These are phyloP conservation scores for Phylloporus sp. DNA, from an alignment of 768 basidiomycete species.

Conservation along the genomic window DNA sequence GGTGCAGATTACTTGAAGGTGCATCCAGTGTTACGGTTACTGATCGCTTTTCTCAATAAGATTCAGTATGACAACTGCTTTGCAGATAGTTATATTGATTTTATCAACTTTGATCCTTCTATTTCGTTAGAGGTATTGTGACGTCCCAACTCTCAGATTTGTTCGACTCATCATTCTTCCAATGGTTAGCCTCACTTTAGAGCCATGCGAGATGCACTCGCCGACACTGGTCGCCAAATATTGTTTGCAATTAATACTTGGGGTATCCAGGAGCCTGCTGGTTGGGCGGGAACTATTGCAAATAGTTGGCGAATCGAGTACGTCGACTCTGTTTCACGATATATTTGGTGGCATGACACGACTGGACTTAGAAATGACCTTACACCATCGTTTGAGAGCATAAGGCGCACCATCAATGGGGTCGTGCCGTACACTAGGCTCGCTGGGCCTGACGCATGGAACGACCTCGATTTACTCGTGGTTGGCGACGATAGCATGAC, in stretches of 20 bases:
- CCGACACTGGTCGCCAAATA: conserved; percentile 17
- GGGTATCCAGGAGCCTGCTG: conserved; percentile 49
- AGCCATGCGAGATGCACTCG: conserved; percentile 10
- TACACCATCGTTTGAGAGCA: conserved; percentile 8
- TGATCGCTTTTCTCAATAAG: background rate
- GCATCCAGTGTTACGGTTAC: background rate
- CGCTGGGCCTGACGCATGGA: conserved; percentile 42
- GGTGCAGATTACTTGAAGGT: conserved; percentile 14
- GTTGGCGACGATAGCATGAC: conserved; percentile 46
- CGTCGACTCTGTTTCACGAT: conserved; percentile 1
- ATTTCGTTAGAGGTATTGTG: conserved; percentile 1
- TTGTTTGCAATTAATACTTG: conserved; percentile 48
- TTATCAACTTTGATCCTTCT: background rate
- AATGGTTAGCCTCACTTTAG: background rate
- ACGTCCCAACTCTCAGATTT: background rate
- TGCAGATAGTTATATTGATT: no score
- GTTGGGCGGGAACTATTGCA: conserved; percentile 40
- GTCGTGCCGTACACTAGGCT: conserved; percentile 45
- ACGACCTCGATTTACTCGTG: conserved; percentile 51
- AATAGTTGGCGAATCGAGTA: conserved; percentile 51
- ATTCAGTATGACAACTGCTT: conserved; percentile 14
- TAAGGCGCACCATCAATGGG: conserved; percentile 13
- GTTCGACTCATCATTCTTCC: background rate
- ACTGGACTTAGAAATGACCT: conserved; percentile 4
- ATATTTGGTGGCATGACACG: no score